A percentile compares a stretch with the other conserved stretches of the same genome.
phyloP scores from a whole-genome alignment of 2,329 filamentous ascomycete genomes.

The Trichothecium roseum region DNA sequence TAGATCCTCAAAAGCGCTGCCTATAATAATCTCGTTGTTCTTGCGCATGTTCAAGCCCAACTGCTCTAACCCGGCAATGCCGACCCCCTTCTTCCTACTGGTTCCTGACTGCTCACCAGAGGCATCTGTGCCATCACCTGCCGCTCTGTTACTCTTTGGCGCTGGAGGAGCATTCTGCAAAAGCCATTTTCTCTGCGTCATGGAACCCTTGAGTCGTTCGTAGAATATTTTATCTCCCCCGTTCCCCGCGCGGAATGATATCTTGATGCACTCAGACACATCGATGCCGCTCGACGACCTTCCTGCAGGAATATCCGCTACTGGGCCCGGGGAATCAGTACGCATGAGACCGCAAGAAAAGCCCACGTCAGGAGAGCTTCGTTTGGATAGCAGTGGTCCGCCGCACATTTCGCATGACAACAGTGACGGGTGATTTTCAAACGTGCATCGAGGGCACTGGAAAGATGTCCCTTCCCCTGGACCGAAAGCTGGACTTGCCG shows the following conservation, averaged over 20 bases:
- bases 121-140: slow-evolving; percentile 23
- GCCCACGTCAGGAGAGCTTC: slow-evolving; percentile 23
- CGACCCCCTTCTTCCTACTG: slow-evolving; percentile 52
- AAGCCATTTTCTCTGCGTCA: slow-evolving; percentile 93
- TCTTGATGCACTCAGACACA: slow-evolving; percentile 66
- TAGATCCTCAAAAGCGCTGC: slow-evolving; percentile 88
- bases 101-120: slow-evolving; percentile 13
- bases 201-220: slow-evolving; percentile 75
- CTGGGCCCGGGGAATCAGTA: slow-evolving; percentile 70
- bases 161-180: slow-evolving; percentile 81
- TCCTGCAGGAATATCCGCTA: slow-evolving; percentile 31
- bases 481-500: background rate
- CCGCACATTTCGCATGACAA: slow-evolving; percentile 85
- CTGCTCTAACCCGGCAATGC: slow-evolving; percentile 86
- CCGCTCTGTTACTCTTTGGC: slow-evolving; percentile 46
- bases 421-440: slow-evolving; percentile 83
- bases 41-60: slow-evolving; percentile 74
- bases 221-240: slow-evolving; percentile 87
- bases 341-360: slow-evolving; percentile 31
- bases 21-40: slow-evolving; percentile 89
- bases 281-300: slow-evolving; percentile 31
- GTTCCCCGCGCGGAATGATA: slow-evolving; percentile 64
- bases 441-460: slow-evolving; percentile 82
- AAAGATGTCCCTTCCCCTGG: slow-evolving; percentile 26
- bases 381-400: slow-evolving; percentile 55